Conservation (phyloP, 139 green algal species). For the Pleodorina starrii region DNA sequence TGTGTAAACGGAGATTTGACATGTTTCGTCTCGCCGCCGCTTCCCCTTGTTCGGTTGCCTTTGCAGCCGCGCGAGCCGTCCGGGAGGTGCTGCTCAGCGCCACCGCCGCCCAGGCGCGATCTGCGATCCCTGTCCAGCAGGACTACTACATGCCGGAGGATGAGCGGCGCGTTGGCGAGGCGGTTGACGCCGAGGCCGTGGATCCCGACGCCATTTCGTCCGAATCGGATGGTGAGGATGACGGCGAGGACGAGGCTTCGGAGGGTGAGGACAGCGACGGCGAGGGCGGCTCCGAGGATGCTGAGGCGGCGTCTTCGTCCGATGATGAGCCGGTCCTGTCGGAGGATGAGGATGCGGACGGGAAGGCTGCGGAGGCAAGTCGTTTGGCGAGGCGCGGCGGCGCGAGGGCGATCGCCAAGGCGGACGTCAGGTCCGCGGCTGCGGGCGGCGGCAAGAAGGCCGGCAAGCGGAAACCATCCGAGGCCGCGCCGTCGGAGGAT, state of each 20-base stretch:
- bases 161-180: conserved; percentile 46
- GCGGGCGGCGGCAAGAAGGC: conserved; percentile 39
- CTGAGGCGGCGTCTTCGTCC: neutral
- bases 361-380: conserved; percentile 44
- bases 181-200: conserved; percentile 1
- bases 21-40: neutral
- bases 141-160: conserved; percentile 84
- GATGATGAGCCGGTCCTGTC: neutral
- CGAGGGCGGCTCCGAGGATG: conserved; percentile 54
- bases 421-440: neutral
- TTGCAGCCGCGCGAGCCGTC: conserved; percentile 63
- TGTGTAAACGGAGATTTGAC: neutral
- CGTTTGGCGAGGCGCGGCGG: neutral
- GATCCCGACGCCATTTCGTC: conserved; percentile 12
- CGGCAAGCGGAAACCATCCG: neutral
- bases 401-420: neutral
- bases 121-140: conserved; percentile 75
- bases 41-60: neutral
- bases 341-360: conserved; percentile 54
- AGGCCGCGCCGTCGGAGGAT: neutral
- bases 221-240: conserved; percentile 44
- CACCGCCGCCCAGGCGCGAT: conserved; percentile 65
- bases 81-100: conserved; percentile 64
- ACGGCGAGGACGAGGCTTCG: conserved; percentile 51
- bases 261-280: conserved; percentile 53